Evolutionary conservation across 2,329 filamentous ascomycete species (phyloP).

Genomic region (Fusarium praegraminearum): DNA sequence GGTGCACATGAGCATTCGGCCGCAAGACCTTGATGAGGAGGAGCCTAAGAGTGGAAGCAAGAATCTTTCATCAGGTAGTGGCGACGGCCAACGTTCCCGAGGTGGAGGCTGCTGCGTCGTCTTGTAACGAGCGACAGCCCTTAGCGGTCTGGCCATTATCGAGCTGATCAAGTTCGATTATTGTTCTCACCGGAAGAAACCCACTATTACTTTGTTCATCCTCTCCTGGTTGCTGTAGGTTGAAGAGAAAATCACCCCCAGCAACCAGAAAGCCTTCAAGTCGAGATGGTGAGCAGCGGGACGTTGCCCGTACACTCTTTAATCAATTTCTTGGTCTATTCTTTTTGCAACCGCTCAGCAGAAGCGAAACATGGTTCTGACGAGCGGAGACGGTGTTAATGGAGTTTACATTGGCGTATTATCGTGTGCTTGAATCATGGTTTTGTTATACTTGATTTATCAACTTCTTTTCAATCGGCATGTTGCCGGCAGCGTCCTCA

Average conservation of each 20-base stretch:
- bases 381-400: conserved; percentile 43
- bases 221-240: conserved; percentile 13
- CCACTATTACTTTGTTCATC: conserved; percentile 6
- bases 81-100: conserved; percentile 57
- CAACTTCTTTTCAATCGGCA: conserved; percentile 23
- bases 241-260: conserved; percentile 10
- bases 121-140: conserved; percentile 52
- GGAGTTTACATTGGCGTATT: conserved; percentile 49
- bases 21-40: conserved; percentile 86
- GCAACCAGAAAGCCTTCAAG: conserved; percentile 10
- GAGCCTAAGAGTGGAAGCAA: conserved; percentile 76
- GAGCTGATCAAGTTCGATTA: conserved; percentile 7
- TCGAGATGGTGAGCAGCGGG: conserved; percentile 6
- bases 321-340: conserved; percentile 42
- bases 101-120: conserved; percentile 64
- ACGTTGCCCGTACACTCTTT: conserved; percentile 33
- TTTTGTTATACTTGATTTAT: conserved; percentile 41
- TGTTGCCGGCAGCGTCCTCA: conserved; percentile 29
- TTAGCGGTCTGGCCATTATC: conserved; percentile 17
- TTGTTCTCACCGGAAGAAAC: conserved; percentile 13
- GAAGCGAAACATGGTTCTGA: conserved; percentile 43
- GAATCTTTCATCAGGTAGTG: conserved; percentile 56
- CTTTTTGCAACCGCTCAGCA: conserved; percentile 32
- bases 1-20: conserved; percentile 94
- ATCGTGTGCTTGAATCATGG: conserved; percentile 47